Conservation (phyloP, 2,329 filamentous ascomycete genomes). For the Chrysosporium keratinophilum region DNA sequence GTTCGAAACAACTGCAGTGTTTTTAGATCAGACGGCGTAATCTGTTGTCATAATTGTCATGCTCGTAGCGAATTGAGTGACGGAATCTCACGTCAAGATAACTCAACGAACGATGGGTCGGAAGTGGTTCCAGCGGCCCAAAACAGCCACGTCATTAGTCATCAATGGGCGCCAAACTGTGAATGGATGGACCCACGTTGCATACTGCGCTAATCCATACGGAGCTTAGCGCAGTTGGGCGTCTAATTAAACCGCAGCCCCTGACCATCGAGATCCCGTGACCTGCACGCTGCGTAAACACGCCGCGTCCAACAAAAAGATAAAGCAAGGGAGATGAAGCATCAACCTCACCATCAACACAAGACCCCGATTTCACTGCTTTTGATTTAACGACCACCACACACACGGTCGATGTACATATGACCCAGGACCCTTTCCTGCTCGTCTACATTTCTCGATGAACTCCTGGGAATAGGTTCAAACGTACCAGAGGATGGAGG, state of each 20-base stretch:
- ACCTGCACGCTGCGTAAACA: slow-evolving; percentile 15
- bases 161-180: background rate
- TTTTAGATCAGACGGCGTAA: background rate
- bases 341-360: background rate
- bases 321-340: slow-evolving; percentile 6
- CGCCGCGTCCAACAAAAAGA: slow-evolving; percentile 17
- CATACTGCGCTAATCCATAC: background rate
- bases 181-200: background rate
- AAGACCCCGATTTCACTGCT: background rate
- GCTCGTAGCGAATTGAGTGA: background rate
- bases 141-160: slow-evolving; percentile 4
- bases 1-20: background rate
- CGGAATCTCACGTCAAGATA: no score
- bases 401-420: slow-evolving; percentile 16
- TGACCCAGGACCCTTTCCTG: slow-evolving; percentile 4
- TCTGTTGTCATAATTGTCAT: background rate
- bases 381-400: slow-evolving; percentile 14
- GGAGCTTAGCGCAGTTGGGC: background rate
- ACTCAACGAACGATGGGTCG: background rate
- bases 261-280: slow-evolving; percentile 11
- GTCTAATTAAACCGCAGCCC: slow-evolving; percentile 9
- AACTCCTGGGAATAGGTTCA: slow-evolving; percentile 19
- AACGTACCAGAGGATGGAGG: slow-evolving; percentile 21
- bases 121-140: background rate
- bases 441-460: slow-evolving; percentile 25